Conservation (phyloP, 305 asterid species). For the Withania somnifera region DNA sequence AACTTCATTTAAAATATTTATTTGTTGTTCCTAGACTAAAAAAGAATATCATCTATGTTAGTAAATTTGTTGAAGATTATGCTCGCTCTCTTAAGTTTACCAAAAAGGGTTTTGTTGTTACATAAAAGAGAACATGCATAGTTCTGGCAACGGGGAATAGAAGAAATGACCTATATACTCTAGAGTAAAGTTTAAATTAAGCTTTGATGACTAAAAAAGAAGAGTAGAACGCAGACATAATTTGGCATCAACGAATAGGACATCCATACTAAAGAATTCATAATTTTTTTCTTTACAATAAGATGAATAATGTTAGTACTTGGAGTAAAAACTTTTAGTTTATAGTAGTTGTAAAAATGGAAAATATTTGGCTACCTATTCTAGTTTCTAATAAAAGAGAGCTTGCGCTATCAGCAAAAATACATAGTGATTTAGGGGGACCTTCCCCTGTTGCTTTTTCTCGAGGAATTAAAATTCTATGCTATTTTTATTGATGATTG, state of each 20-base stretch:
- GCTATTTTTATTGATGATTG: background rate
- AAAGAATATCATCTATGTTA: background rate
- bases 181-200: background rate
- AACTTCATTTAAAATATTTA: too few relatives aligned
- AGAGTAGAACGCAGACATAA: background rate
- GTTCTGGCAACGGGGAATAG: background rate
- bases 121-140: background rate
- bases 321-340: background rate
- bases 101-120: background rate
- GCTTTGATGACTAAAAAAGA: background rate
- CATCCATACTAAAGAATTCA: too few relatives aligned
- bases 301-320: background rate
- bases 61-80: background rate
- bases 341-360: background rate
- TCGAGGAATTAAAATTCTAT: background rate
- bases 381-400: background rate
- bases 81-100: background rate
- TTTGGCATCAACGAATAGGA: background rate
- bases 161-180: background rate
- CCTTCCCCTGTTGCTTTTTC: background rate
- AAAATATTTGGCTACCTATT: background rate
- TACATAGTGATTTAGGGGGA: background rate
- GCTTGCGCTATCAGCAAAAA: background rate
- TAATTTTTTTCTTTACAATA: too few relatives aligned
- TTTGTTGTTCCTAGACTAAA: background rate